A percentile compares a stretch with the other conserved stretches of the same genome.
phyloP scores from a whole-genome alignment of 768 basidiomycete species.

The Boletus patriciae region DNA sequence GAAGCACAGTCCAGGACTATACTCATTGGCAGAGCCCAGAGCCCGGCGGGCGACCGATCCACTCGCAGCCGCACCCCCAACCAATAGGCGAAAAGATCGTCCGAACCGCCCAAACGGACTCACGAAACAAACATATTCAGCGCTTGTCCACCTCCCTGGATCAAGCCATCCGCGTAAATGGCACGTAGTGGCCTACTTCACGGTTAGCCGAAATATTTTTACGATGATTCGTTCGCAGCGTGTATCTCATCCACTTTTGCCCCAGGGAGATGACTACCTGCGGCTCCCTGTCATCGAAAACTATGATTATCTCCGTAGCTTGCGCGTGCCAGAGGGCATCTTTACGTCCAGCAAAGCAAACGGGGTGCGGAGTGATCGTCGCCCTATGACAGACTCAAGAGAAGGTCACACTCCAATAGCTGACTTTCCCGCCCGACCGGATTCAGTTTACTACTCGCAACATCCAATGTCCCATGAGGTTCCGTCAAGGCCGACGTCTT shows the following conservation, averaged over 20 bases:
- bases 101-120: conserved; percentile 79
- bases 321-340: conserved; percentile 69
- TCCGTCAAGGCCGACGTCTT: conserved; percentile 9
- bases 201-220: conserved; percentile 43
- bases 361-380: conserved; percentile 31
- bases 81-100: conserved; percentile 70
- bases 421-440: conserved; percentile 10
- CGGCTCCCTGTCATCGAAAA: conserved; percentile 71
- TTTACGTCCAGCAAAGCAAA: conserved; percentile 67
- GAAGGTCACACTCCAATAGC: conserved; percentile 10
- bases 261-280: conserved; percentile 65
- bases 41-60: conserved; percentile 63
- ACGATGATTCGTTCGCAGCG: background rate
- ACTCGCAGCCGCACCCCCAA: conserved; percentile 53
- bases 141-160: conserved; percentile 65
- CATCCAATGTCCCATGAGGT: conserved; percentile 13
- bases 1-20: background rate
- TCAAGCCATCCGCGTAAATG: conserved; percentile 64
- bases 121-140: conserved; percentile 84
- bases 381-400: conserved; percentile 17
- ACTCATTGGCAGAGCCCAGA: conserved; percentile 34
- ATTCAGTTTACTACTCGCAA: conserved; percentile 10
- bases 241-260: conserved; percentile 9
- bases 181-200: conserved; percentile 84
- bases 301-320: conserved; percentile 68